Evolutionary conservation across 2,329 filamentous ascomycete genomes (phyloP).

Genomic region (Aspergillus brunneoviolaceus): DNA sequence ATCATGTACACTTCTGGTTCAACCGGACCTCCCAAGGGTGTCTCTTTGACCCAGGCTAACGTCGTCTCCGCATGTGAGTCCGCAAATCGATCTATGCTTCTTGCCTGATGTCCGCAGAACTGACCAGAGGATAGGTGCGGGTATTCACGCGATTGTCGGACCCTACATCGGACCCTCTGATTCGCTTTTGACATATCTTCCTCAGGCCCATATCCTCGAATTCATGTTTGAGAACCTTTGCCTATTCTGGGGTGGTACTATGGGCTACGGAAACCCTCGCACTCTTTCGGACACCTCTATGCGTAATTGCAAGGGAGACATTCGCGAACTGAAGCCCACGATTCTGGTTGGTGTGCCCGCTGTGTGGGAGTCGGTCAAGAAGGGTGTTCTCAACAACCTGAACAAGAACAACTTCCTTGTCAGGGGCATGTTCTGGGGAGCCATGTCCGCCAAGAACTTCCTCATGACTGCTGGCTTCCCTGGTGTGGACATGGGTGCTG

Average conservation of each 20-base stretch:
- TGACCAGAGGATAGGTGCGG: slow-evolving; percentile 61
- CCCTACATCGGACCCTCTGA: slow-evolving; percentile 76
- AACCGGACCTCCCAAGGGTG: slow-evolving; percentile 86
- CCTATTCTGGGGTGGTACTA: slow-evolving; percentile 82
- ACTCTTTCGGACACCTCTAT: slow-evolving; percentile 85
- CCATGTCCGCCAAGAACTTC: slow-evolving; percentile 61
- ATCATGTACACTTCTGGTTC: slow-evolving; percentile 83
- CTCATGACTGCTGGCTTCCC: slow-evolving; percentile 55
- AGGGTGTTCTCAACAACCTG: slow-evolving; percentile 82
- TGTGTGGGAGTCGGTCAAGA: slow-evolving; percentile 96
- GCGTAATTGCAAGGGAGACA: slow-evolving; percentile 88
- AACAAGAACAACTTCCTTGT: slow-evolving; percentile 68
- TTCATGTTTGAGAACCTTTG: slow-evolving; percentile 92
- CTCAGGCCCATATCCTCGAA: slow-evolving; percentile 93
- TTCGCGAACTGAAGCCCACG: slow-evolving; percentile 85
- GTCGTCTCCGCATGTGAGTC: slow-evolving; percentile 73
- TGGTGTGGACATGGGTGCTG: slow-evolving; percentile 53
- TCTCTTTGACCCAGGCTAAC: slow-evolving; percentile 75
- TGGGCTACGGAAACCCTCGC: slow-evolving; percentile 89
- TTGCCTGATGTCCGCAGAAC: neutral
- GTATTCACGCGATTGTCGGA: slow-evolving; percentile 74
- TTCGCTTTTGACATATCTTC: slow-evolving; percentile 82
- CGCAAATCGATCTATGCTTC: neutral
- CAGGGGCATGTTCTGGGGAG: slow-evolving; percentile 75
- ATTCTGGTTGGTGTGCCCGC: slow-evolving; percentile 93